These are phyloP conservation scores for Geotrichum aggregatum DNA, from an alignment of 1,139 yeast genomes.

Conservation along the genomic window DNA sequence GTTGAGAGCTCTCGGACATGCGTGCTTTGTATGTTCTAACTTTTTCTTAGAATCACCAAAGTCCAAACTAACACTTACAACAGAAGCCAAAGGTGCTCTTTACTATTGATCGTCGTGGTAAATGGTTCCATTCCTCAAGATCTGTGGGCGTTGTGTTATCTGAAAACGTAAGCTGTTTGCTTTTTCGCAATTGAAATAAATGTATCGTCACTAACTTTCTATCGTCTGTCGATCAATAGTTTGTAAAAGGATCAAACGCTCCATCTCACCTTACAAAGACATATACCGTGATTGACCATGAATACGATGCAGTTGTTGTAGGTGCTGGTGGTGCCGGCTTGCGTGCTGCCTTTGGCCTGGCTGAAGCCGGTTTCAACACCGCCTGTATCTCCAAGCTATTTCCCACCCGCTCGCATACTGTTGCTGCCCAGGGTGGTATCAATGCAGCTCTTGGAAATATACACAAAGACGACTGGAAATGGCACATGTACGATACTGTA, in stretches of 20 bases:
- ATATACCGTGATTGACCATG: slow-evolving; percentile 89
- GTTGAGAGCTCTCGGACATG: slow-evolving; percentile 30
- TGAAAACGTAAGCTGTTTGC: slow-evolving; percentile 27
- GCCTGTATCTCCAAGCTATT: slow-evolving; percentile 96
- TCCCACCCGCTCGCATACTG: slow-evolving; percentile 98
- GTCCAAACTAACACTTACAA: no score
- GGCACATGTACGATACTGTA: slow-evolving; percentile 99
- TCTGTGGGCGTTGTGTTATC: slow-evolving; percentile 31
- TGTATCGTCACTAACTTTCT: neutral
- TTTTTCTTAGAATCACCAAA: no score
- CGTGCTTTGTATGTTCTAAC: slow-evolving; percentile 27
- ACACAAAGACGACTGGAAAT: slow-evolving; percentile 98
- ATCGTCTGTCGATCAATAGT: neutral
- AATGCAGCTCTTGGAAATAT: slow-evolving; percentile 95
- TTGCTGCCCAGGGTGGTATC: slow-evolving; percentile 99
- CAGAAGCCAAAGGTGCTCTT: no score
- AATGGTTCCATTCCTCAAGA: slow-evolving; percentile 32
- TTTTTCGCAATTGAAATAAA: no score
- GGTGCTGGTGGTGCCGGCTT: slow-evolving; percentile 99
- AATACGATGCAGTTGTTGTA: slow-evolving; percentile 94
- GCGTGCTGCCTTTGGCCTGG: slow-evolving; percentile 96
- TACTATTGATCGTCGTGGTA: neutral
- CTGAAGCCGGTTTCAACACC: slow-evolving; percentile 94
- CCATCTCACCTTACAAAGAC: slow-evolving; percentile 49
- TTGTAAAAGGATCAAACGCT: slow-evolving; percentile 40